Base-by-base conservation (phyloP, 805 yeast species). In the Candida dendrica region DNA sequence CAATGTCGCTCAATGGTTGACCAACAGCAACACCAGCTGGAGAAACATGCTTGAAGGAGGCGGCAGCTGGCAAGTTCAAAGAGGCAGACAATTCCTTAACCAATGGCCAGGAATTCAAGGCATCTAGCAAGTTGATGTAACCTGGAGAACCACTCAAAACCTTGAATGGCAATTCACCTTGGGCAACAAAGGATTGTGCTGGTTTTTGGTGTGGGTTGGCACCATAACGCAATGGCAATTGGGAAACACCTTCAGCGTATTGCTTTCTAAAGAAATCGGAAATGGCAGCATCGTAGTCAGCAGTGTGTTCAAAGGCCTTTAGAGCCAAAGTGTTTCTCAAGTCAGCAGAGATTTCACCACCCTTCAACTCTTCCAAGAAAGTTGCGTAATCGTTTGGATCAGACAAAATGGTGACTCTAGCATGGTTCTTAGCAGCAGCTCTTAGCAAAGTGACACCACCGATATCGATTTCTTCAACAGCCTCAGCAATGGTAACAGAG, bases 11-110 rank as follows among this genome's bases (percentile, higher is more conserved):
- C 56, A 93, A 74, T 51, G 98, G 98, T 55, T 90, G 69, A 55
- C 98, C 98, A 45, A 93, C 96, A 39, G 98, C 98, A 38, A 81
- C 95, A 68, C 98, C 98, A 24, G 98, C 98, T 50, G 98, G 98
- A 29, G 97, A 88, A 47, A 93, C 98, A 67, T 93, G 98, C 75
- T 93, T 93, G 73, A 93, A 93, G 30, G 96, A 87, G 46, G 98
- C 98, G 55, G 98, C 98, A 39, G 98, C 98, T 39, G 98, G 98
- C 57, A 93, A 76, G 66, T 86, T 86, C 61, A 93, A 77, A 42
- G 96, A 83, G 38, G 95, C 96, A 45, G 93, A 84, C 55, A 93
- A 79, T 72, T 93, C 98, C 71, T 89, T 89, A 44, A 93, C 98
- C 64, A 93, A 77, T 42, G 98, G 98, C 98, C 98, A 93, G 6